Evolutionary conservation across 768 basidiomycete species (phyloP).

Genomic region (Imleria badia): DNA sequence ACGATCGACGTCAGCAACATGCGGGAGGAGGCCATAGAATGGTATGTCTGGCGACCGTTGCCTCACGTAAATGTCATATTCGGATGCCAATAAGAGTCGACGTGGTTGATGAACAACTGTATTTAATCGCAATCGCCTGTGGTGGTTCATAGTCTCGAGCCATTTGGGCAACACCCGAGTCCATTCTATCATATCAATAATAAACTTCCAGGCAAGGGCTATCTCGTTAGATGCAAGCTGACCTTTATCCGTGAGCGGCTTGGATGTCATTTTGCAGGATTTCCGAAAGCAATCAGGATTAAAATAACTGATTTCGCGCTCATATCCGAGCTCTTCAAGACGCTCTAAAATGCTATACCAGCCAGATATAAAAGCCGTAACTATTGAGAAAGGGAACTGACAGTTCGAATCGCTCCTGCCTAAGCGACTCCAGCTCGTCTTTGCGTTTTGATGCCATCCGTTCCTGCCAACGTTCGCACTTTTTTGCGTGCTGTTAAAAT

Average conservation of each 20-base stretch:
- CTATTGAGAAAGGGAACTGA: not conserved
- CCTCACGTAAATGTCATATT: not conserved
- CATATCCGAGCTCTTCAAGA: no score
- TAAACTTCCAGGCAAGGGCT: not conserved
- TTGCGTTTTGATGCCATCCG: not conserved
- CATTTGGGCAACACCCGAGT: not conserved
- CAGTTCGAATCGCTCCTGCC: not conserved
- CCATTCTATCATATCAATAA: slow-evolving; percentile 1
- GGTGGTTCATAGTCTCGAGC: not conserved
- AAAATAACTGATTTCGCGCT: not conserved
- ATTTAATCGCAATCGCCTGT: not conserved
- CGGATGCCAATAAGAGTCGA: not conserved
- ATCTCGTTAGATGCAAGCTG: not conserved
- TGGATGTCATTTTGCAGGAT: not conserved
- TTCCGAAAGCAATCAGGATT: not conserved
- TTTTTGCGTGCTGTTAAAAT: not conserved
- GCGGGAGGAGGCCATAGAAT: not conserved
- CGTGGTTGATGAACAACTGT: not conserved
- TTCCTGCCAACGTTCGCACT: not conserved
- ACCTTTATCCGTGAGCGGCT: not conserved
- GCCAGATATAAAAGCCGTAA: not conserved
- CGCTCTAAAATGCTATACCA: not conserved
- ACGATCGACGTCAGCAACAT: slow-evolving; percentile 1
- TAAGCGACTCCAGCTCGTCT: not conserved
- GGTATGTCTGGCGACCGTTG: not conserved